These are phyloP conservation scores for Zygoascus tannicola DNA, from an alignment of 805 yeast species.

Conservation along the genomic window DNA sequence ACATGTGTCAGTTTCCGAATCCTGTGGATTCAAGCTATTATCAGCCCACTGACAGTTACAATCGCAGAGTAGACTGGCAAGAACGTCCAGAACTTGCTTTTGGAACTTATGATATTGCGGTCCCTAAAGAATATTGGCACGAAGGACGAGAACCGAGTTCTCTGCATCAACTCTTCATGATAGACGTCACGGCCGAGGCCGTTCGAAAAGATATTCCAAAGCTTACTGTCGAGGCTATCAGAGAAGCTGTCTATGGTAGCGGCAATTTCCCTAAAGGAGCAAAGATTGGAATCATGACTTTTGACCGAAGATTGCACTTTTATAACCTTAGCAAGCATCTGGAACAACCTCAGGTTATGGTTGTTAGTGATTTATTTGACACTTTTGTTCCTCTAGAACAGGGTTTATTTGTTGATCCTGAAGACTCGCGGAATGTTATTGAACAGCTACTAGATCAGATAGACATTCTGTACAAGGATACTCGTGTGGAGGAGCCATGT, in stretches of 20 bases:
- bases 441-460: conserved; percentile 58
- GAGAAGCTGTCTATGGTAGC: conserved; percentile 41
- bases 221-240: conserved; percentile 60
- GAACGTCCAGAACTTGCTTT: conserved; percentile 65
- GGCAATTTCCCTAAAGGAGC: conserved; percentile 34
- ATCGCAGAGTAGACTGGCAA: conserved; percentile 53
- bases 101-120: conserved; percentile 81
- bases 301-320: conserved; percentile 62
- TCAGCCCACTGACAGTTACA: conserved; percentile 51
- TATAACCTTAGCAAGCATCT: conserved; percentile 53
- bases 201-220: conserved; percentile 50
- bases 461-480: conserved; percentile 37
- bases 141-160: conserved; percentile 34
- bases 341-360: conserved; percentile 47
- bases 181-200: conserved; percentile 59
- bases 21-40: conserved; percentile 58
- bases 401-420: conserved; percentile 76
- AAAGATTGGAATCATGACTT: conserved; percentile 64
- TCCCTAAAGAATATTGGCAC: conserved; percentile 62
- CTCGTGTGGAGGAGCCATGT: conserved; percentile 49
- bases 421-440: conserved; percentile 52
- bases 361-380: conserved; percentile 62
- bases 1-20: conserved; percentile 74
- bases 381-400: conserved; percentile 69
- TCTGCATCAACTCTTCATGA: conserved; percentile 59